These are phyloP conservation scores for Vanrija sp. DNA, from an alignment of 1,284 basidiomycete species.

Conservation along the genomic window DNA sequence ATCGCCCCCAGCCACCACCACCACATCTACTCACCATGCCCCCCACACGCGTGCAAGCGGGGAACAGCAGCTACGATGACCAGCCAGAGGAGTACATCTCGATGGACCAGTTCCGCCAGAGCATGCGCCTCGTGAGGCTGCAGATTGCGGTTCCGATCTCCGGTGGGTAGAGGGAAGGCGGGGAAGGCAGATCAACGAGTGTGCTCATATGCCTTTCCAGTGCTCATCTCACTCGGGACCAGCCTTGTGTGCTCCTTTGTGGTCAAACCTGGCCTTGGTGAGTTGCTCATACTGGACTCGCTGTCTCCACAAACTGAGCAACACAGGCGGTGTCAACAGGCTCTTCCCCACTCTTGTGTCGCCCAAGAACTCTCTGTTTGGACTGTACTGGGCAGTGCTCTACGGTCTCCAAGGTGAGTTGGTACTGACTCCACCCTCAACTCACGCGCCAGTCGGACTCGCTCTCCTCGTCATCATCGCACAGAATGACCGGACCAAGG, in stretches of 20 bases:
- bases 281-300: conserved; percentile 6
- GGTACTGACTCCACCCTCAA: background rate
- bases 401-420: conserved; percentile 42
- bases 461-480: conserved; percentile 69
- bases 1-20: background rate
- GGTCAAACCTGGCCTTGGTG: conserved; percentile 45
- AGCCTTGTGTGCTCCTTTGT: conserved; percentile 44
- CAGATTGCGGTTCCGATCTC: conserved; percentile 71
- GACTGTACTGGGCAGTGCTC: conserved; percentile 59
- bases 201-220: conserved; percentile 7
- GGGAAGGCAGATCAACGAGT: background rate
- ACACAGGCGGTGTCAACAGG: conserved; percentile 55
- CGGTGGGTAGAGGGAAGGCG: conserved; percentile 52
- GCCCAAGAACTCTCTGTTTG: conserved; percentile 62
- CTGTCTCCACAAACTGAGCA: background rate
- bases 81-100: conserved; percentile 40
- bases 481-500: conserved; percentile 74
- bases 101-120: conserved; percentile 40
- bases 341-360: conserved; percentile 68
- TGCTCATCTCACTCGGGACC: conserved; percentile 40
- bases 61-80: conserved; percentile 35
- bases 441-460: conserved; percentile 62
- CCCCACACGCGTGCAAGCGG: background rate
- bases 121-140: conserved; percentile 54
- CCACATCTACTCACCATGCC: background rate